Base-by-base conservation (phyloP, 768 basidiomycete species). In the Lentinula boryana region DNA sequence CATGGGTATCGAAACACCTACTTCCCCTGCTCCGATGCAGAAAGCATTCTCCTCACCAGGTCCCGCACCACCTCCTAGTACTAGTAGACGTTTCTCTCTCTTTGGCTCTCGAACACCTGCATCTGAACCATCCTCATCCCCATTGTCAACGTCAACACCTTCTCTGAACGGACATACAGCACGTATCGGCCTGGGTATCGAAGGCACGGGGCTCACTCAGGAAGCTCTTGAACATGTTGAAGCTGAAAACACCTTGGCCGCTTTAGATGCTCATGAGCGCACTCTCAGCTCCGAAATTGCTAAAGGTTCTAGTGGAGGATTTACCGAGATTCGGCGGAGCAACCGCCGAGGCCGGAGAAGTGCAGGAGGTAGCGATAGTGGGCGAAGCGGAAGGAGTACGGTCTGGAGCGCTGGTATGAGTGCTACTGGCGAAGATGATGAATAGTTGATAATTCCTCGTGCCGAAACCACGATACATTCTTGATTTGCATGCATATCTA, bases 391-490 rank as follows among this genome's bases (percentile, higher is more conserved):
- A 13, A 51, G 50, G 50, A 89, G 89, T 71, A 93, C 91, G 1
- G 88, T 93, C 32, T 93, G 88, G 87, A 93, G 91, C 69, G 91
- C 91, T 55, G 91, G 91, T 35, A 86, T 90, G 86, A 53, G 51
- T 38, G 51, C 32, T 5, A 53, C 51, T 48, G 57, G 57, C 10
- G 57, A 58, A 58, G 57, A 58, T 23, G 57, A 58, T 33, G 57
- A 58, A 18, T 58, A 16, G 43, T 15, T 2, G 38, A 9, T 41
- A 4, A 44, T 44, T 33, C 6, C 21, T 21, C 48, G 50, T 52
- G 18, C 2, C 9, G 15, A 56, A 16, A 56, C 1, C 9, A 40
- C 9, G 18, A 27, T 44, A 58, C 43, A 46, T 38, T 9, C 31
- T 43, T n/a, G 40, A n/a, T 32, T 58, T n/a, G 7, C 56, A 58